These are phyloP conservation scores for Musa balbisiana DNA, from an alignment of 202 grass and related monocot species.

Conservation along the genomic window DNA sequence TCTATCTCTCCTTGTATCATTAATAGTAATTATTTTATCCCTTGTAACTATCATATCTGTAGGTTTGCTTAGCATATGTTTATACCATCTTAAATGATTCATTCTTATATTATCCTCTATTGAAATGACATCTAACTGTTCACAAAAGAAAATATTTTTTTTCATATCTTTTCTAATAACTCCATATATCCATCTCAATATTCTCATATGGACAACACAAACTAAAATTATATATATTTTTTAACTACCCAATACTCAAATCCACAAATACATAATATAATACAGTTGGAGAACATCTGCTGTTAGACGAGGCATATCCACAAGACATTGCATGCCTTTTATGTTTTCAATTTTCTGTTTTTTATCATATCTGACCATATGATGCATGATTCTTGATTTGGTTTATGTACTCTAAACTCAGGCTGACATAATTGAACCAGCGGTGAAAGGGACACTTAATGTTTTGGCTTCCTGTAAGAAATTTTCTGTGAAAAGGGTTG, in stretches of 20 bases:
- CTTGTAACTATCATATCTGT: no score
- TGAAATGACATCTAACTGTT: no score
- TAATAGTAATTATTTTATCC: no score
- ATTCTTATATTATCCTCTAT: no score
- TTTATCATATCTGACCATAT: neutral
- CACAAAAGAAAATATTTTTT: no score
- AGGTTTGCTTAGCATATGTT: no score
- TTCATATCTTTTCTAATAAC: no score
- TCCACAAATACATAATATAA: neutral
- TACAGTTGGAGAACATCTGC: neutral
- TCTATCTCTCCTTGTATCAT: no score
- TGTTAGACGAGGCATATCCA: neutral
- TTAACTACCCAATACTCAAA: neutral
- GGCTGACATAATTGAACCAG: conserved; percentile 68
- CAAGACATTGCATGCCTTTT: neutral
- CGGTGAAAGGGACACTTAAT: conserved; percentile 75
- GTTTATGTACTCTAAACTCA: conserved; percentile 23
- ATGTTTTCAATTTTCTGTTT: neutral
- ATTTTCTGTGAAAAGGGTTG: conserved; percentile 45
- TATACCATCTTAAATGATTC: no score
- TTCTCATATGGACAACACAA: no score
- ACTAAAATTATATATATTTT: no score
- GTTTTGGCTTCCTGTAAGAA: conserved; percentile 65
- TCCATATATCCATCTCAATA: no score
- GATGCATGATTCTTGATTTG: neutral